phyloP scores from a whole-genome alignment of 495 filamentous ascomycete genomes.

The Bacidia rubella region DNA sequence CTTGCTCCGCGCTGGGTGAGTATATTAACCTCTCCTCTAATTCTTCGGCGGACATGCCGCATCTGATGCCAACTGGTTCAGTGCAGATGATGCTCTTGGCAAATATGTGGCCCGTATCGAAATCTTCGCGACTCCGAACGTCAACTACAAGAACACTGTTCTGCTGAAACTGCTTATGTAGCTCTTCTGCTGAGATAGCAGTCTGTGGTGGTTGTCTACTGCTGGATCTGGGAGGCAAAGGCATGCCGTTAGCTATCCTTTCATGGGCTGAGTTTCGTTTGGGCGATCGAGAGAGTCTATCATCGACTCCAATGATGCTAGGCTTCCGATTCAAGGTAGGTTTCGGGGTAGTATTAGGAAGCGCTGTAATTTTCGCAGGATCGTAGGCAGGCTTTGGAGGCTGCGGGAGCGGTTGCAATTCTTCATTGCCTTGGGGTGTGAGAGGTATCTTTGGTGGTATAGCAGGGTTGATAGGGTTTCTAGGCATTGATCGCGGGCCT shows the following conservation, averaged over 20 bases:
- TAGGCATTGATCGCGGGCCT: conserved; percentile 45
- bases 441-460: conserved; percentile 44
- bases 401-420: conserved; percentile 49
- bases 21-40: conserved; percentile 71
- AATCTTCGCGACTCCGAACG: conserved; percentile 67
- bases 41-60: conserved; percentile 73
- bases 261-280: conserved; percentile 9
- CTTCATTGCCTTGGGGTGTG: conserved; percentile 26
- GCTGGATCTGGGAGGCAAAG: conserved; percentile 4
- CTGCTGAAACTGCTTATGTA: conserved; percentile 50
- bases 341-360: background rate
- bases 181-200: conserved; percentile 45
- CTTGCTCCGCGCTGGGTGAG: conserved; percentile 59
- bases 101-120: conserved; percentile 78
- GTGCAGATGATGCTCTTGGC: conserved; percentile 72
- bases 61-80: conserved; percentile 65
- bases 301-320: conserved; percentile 13
- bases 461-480: conserved; percentile 27
- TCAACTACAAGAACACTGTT: conserved; percentile 70
- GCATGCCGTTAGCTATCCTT: background rate
- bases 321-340: conserved; percentile 9
- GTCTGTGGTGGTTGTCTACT: conserved; percentile 9
- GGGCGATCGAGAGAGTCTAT: conserved; percentile 5
- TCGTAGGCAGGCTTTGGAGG: conserved; percentile 78
- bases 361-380: conserved; percentile 29